A percentile compares a stretch with the other conserved stretches of the same genome.
These are phyloP conservation scores for Colletotrichum graminicola DNA, from an alignment of 2,329 filamentous ascomycete genomes.

Conservation along the genomic window DNA sequence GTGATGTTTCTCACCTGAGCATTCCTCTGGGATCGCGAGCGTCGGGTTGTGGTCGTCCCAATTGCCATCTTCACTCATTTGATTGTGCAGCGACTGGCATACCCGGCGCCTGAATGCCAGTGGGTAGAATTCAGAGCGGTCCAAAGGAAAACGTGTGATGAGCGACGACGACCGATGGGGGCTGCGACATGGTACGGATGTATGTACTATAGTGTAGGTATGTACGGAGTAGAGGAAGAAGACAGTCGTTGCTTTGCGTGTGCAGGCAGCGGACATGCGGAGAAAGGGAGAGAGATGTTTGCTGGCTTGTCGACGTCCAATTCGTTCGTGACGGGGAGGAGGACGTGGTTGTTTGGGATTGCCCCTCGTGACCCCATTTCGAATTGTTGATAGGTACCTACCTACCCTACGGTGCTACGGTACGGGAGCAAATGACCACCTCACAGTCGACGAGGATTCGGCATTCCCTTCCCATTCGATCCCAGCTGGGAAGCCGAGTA, in stretches of 20 bases:
- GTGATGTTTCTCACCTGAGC: background rate
- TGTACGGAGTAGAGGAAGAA: background rate
- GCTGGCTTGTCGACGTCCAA: conserved; percentile 22
- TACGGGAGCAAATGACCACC: conserved; percentile 18
- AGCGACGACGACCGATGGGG: background rate
- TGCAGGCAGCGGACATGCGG: background rate
- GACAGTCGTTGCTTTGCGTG: background rate
- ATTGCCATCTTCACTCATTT: conserved; percentile 1
- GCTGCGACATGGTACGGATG: background rate
- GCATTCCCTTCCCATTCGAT: conserved; percentile 1
- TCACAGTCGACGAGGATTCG: background rate
- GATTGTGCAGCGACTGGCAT: conserved; percentile 11
- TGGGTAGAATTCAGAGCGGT: conserved; percentile 24
- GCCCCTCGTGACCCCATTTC: conserved; percentile 38
- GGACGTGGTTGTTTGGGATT: conserved; percentile 35
- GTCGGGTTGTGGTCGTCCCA: background rate
- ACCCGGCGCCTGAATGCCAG: conserved; percentile 1
- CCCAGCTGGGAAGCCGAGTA: conserved; percentile 3
- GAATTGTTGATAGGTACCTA: conserved; percentile 5
- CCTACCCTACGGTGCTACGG: background rate
- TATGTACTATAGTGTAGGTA: background rate
- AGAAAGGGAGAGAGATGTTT: conserved; percentile 6
- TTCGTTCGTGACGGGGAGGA: conserved; percentile 13
- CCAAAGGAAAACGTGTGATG: conserved; percentile 18
- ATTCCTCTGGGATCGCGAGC: conserved; percentile 3